Percentiles rank a stretch among this genome's conserved stretches.
phyloP scores from a whole-genome alignment of 2,329 filamentous ascomycete genomes.

The Ophiocordyceps camponoti-floridani region DNA sequence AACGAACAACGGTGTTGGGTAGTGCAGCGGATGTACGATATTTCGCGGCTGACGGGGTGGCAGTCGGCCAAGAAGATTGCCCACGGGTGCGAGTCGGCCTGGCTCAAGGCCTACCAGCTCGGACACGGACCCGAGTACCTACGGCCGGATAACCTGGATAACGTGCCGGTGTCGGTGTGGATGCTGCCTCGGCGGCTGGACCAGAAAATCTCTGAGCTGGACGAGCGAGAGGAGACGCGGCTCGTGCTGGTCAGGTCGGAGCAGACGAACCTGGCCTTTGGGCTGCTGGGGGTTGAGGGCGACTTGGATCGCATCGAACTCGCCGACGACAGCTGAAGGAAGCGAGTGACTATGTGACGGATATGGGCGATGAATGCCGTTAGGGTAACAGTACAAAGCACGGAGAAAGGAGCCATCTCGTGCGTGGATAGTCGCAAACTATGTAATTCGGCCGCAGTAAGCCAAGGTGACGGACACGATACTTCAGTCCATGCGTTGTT shows the following conservation, averaged over 20 bases:
- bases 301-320: constrained; percentile 50
- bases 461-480: too few species aligned
- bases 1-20: constrained; percentile 60
- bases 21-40: constrained; percentile 53
- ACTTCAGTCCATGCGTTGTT: too few species aligned
- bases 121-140: constrained; percentile 62
- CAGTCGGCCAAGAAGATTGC: constrained; percentile 69
- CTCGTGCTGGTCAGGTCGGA: constrained; percentile 45
- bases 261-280: constrained; percentile 58
- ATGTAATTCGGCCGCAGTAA: too few species aligned
- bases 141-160: constrained; percentile 21
- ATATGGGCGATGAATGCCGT: not conserved
- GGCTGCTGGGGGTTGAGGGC: constrained; percentile 59
- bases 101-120: constrained; percentile 56
- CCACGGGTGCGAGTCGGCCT: constrained; percentile 66
- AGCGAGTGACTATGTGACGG: not conserved
- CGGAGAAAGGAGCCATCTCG: not conserved
- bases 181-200: constrained; percentile 32
- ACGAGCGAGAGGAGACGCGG: constrained; percentile 20
- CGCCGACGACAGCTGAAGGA: constrained; percentile 16
- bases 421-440: not conserved
- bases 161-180: constrained; percentile 24
- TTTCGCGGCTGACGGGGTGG: constrained; percentile 72
- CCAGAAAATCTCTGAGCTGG: constrained; percentile 28
- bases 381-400: not conserved